A percentile compares a stretch with the other conserved stretches of the same genome.
Evolutionary conservation across 257 asterid genomes (phyloP).

Genomic region (Nicotiana otophora): DNA sequence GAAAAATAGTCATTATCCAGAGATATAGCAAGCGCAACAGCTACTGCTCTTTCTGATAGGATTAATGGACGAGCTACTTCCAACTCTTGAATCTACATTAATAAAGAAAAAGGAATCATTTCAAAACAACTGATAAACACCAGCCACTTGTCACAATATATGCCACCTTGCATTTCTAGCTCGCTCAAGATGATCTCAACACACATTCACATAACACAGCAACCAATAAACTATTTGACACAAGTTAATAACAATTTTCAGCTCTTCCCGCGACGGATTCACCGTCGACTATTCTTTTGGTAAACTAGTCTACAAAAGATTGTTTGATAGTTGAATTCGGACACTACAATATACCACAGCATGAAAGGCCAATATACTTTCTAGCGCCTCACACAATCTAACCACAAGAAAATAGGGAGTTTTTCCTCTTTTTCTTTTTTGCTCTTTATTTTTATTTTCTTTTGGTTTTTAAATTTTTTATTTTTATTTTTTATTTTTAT

Average conservation of each 20-base stretch:
- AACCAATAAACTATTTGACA: not conserved
- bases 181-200: not conserved
- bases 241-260: not conserved
- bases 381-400: not conserved
- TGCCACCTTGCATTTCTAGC: not conserved
- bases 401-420: not conserved
- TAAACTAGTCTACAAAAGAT: not conserved
- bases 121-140: not conserved
- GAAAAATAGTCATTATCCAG: constrained; percentile 95
- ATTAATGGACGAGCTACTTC: constrained; percentile 61
- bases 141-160: not conserved
- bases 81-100: constrained; percentile 63
- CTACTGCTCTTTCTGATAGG: constrained; percentile 83
- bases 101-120: constrained; percentile 12
- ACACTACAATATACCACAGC: not conserved
- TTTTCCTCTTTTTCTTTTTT: not conserved
- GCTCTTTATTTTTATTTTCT: no score
- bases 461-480: not conserved
- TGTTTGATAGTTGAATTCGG: not conserved
- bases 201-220: not conserved
- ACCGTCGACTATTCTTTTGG: not conserved
- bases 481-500: not conserved
- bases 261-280: not conserved
- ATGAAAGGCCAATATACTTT: not conserved
- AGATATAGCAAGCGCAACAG: constrained; percentile 85